These are phyloP conservation scores for Geranium incanum DNA, from an alignment of 441 rosid species.

Conservation along the genomic window DNA sequence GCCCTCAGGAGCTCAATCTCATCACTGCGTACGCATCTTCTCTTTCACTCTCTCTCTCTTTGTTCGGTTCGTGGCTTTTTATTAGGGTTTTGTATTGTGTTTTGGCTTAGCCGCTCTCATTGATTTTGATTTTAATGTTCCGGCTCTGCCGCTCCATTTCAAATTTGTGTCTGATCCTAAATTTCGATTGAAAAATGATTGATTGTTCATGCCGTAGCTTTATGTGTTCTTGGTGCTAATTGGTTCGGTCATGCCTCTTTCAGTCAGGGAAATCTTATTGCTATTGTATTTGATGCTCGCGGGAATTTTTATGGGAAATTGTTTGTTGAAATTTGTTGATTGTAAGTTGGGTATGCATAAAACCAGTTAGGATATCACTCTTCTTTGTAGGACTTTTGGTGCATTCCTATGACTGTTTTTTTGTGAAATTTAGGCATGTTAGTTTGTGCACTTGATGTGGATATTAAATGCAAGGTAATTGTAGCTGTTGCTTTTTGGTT, in stretches of 20 bases:
- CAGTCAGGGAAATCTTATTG: background rate
- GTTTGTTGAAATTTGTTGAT: background rate
- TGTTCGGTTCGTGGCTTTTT: background rate
- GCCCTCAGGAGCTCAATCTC: slow-evolving; percentile 90
- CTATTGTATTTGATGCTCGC: background rate
- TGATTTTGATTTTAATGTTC: background rate
- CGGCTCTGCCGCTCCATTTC: background rate
- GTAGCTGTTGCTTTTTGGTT: background rate
- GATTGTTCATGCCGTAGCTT: background rate
- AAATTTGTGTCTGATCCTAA: background rate
- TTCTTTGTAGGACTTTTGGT: background rate
- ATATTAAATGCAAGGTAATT: background rate
- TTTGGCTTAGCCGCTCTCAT: background rate
- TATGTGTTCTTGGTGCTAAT: background rate
- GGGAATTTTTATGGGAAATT: background rate
- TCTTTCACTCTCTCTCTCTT: background rate
- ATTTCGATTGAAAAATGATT: background rate
- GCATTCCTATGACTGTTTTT: background rate
- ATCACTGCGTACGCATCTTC: slow-evolving; percentile 55
- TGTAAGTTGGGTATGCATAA: background rate
- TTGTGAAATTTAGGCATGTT: background rate
- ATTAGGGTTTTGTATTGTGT: slow-evolving; percentile 18
- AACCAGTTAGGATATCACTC: background rate
- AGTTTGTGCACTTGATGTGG: background rate
- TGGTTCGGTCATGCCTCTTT: background rate